A percentile compares a stretch with the other conserved stretches of the same genome.
Evolutionary conservation across 2,329 filamentous ascomycete species (phyloP).

Genomic region (Fusarium neocosmosporiellum): DNA sequence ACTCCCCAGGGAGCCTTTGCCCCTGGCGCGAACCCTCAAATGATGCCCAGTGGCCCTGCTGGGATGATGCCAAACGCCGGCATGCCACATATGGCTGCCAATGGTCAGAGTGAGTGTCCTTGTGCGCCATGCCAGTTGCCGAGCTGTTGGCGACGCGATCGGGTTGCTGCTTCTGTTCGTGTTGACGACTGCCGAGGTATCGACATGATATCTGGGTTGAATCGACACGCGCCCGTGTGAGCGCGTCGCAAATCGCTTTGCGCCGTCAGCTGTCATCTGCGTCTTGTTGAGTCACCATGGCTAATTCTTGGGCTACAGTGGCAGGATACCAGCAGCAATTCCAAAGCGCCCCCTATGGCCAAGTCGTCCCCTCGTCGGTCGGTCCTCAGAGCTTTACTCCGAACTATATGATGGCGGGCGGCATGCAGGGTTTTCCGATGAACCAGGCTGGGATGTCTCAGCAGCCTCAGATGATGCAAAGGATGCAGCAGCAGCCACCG

Average conservation of each 20-base stretch:
- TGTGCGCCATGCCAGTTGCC: conserved; percentile 28
- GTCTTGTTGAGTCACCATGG: conserved; percentile 8
- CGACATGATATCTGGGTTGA: background rate
- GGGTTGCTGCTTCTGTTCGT: background rate
- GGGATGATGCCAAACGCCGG: conserved; percentile 73
- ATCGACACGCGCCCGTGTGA: conserved; percentile 2
- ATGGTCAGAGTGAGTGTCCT: conserved; percentile 68
- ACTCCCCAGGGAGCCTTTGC: conserved; percentile 62
- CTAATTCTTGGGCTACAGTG: conserved; percentile 53
- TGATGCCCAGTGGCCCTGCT: conserved; percentile 66
- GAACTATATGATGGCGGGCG: conserved; percentile 63
- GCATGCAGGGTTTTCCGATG: conserved; percentile 68
- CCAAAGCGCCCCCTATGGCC: conserved; percentile 66
- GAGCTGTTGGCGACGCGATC: conserved; percentile 7
- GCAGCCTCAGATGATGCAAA: conserved; percentile 50
- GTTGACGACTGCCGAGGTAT: background rate
- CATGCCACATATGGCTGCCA: conserved; percentile 69
- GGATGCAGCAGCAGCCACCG: conserved; percentile 48
- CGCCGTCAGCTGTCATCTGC: conserved; percentile 15
- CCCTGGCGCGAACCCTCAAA: conserved; percentile 63
- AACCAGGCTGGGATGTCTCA: conserved; percentile 62
- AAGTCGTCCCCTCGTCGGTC: conserved; percentile 61
- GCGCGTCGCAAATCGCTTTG: conserved; percentile 32
- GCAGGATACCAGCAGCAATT: conserved; percentile 70
- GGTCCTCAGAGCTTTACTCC: conserved; percentile 64